Evolutionary conservation across 352 stramenopile species (phyloP).

Genomic region (Pythium aphanidermatum): DNA sequence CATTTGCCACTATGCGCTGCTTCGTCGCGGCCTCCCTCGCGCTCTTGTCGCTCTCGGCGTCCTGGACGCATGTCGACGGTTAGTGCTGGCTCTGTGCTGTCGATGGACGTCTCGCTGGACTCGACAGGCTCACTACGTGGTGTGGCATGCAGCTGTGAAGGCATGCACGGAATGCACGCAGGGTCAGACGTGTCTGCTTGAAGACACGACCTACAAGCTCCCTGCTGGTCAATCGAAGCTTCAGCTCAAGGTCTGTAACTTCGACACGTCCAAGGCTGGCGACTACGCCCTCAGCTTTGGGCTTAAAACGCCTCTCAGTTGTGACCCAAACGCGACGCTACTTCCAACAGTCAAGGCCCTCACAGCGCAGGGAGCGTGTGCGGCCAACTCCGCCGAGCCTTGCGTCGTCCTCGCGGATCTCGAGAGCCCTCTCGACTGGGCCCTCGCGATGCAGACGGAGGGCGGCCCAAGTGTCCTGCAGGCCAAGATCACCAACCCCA

Average conservation of each 20-base stretch:
- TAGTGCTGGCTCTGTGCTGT: no score
- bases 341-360: slow-evolving; percentile 38
- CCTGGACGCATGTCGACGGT: no score
- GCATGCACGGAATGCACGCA: slow-evolving; percentile 42
- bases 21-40: no score
- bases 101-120: no score
- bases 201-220: slow-evolving; percentile 28
- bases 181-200: slow-evolving; percentile 50
- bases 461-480: slow-evolving; percentile 37
- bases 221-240: slow-evolving; percentile 34
- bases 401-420: slow-evolving; percentile 55
- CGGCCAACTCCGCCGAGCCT: slow-evolving; percentile 25
- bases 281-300: slow-evolving; percentile 34
- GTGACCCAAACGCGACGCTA: slow-evolving; percentile 32
- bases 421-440: slow-evolving; percentile 55
- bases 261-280: slow-evolving; percentile 23
- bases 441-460: slow-evolving; percentile 40
- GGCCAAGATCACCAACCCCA: slow-evolving; percentile 33
- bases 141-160: slow-evolving; percentile 31
- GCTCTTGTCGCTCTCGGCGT: no score
- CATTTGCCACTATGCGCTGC: no score
- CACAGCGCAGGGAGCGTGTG: slow-evolving; percentile 26
- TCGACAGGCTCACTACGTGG: no score
- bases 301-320: slow-evolving; percentile 36
- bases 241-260: slow-evolving; percentile 65